Conservation (phyloP, 129 eudicot genomes). For the Centaurea solstitialis region DNA sequence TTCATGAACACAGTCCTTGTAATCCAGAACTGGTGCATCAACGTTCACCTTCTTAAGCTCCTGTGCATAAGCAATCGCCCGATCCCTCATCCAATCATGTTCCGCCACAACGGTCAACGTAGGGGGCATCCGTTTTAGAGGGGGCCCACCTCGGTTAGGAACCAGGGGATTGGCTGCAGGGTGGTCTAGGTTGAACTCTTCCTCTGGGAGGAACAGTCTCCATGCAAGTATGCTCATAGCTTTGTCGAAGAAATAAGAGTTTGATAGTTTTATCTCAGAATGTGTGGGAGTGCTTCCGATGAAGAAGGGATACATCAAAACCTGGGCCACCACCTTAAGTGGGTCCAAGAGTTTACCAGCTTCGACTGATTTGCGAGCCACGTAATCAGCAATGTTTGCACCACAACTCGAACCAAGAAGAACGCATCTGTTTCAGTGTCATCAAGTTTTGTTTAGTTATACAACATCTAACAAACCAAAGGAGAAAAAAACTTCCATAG, state of each 20-base stretch:
- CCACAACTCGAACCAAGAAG: slow-evolving; percentile 95
- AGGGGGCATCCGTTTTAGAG: slow-evolving; percentile 87
- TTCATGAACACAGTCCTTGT: slow-evolving; percentile 96
- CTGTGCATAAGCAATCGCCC: slow-evolving; percentile 92
- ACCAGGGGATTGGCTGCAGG: slow-evolving; percentile 88
- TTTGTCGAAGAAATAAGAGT: slow-evolving; percentile 90
- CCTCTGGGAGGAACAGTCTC: slow-evolving; percentile 81
- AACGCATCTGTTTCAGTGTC: slow-evolving; percentile 61
- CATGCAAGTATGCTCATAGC: slow-evolving; percentile 84
- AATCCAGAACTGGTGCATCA: slow-evolving; percentile 90
- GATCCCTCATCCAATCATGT: slow-evolving; percentile 98
- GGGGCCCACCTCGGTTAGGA: slow-evolving; percentile 65
- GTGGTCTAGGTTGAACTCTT: slow-evolving; percentile 85
- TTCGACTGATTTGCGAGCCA: slow-evolving; percentile 79
- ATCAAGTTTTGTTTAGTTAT: not conserved
- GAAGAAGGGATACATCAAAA: slow-evolving; percentile 92
- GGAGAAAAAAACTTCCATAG: not conserved
- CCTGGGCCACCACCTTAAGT: slow-evolving; percentile 87
- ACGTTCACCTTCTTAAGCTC: slow-evolving; percentile 85
- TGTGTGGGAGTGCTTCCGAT: slow-evolving; percentile 86
- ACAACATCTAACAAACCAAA: not conserved
- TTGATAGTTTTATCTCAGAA: slow-evolving; percentile 84
- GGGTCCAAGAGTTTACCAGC: slow-evolving; percentile 79
- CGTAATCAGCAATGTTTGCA: slow-evolving; percentile 86
- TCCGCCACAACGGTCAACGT: slow-evolving; percentile 84